phyloP scores from a whole-genome alignment of 768 basidiomycete genomes.

The Russula vinacea region DNA sequence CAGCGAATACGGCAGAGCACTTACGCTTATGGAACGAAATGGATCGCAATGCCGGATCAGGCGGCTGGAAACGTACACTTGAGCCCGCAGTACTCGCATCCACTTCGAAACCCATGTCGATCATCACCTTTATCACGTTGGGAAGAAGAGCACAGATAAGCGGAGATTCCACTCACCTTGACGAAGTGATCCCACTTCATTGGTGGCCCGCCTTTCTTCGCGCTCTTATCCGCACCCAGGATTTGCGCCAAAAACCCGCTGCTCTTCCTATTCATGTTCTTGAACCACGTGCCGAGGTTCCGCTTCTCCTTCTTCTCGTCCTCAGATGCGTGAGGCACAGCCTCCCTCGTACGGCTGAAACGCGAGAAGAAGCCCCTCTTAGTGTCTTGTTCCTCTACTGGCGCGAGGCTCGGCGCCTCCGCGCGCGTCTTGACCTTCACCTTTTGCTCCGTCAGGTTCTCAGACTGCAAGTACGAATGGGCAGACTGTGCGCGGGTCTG shows the following conservation, averaged over 20 bases:
- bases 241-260: slow-evolving; percentile 29
- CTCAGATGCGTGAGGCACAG: slow-evolving; percentile 14
- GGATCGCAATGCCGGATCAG: slow-evolving; percentile 29
- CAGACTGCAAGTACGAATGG: slow-evolving; percentile 61
- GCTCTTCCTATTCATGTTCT: slow-evolving; percentile 31
- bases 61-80: slow-evolving; percentile 37
- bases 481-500: slow-evolving; percentile 62
- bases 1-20: neutral
- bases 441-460: slow-evolving; percentile 48
- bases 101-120: slow-evolving; percentile 35
- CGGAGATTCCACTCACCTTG: slow-evolving; percentile 28
- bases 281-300: slow-evolving; percentile 31
- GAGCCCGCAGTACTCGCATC: slow-evolving; percentile 36
- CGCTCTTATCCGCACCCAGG: slow-evolving; percentile 30
- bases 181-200: slow-evolving; percentile 39
- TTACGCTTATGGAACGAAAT: slow-evolving; percentile 38
- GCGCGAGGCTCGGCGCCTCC: slow-evolving; percentile 52
- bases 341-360: slow-evolving; percentile 44
- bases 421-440: slow-evolving; percentile 69
- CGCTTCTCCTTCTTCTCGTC: slow-evolving; percentile 39
- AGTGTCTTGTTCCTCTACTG: slow-evolving; percentile 40
- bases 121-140: slow-evolving; percentile 32
- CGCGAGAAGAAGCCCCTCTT: slow-evolving; percentile 53
- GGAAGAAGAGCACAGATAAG: neutral
- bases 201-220: slow-evolving; percentile 30